Base-by-base conservation (phyloP, 1,284 basidiomycete species). In the Meripilus lineatus region DNA sequence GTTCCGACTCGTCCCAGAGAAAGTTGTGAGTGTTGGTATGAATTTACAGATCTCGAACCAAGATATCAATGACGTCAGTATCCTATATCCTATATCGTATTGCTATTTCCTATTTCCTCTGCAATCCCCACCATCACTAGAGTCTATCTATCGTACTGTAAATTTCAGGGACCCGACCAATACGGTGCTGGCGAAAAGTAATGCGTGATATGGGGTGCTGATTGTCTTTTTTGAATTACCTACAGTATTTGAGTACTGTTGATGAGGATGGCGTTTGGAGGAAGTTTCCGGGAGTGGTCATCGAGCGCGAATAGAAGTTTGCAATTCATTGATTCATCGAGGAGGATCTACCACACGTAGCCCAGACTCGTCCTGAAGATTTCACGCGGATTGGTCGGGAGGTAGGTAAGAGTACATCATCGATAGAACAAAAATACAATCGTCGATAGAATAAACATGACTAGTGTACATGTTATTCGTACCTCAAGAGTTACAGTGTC, bases 11-110 rank as follows among this genome's bases (percentile, higher is more conserved):
- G 41, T 32, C n/a, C 28, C 28, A 6, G 26, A 34, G 20, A 20
- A 18, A 33, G 32, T 42, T 15, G 18, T 35, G 20, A n/a, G 17
- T n/a, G 41, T 35, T 5, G 41, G 21, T 8, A 13, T 23, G 10
- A 42, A 42, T 17, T 21, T 42, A 11, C 13, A 35, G 10, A 42
- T 42, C 22, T 32, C 14, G 15, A 42, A 42, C 21, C 41, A 42
- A 23, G 21, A 14, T 11, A n/a, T 42, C 10, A 11, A 23, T 8
- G 32, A 34, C 13, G 41, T 42, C 15, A 18, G 41, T 35, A 38
- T 24, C 7, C 23, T n/a, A 25, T 14, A 7, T 26, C 8, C 38
- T 15, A 24, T 5, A 8, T 7, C 20, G 15, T 33, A 32, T 5
- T 26, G 10, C 15, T 10, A 17, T 26, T 17, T n/a, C 5, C 15